Base-by-base conservation (phyloP, 1,284 basidiomycete genomes). In the Abortiporus biennis region DNA sequence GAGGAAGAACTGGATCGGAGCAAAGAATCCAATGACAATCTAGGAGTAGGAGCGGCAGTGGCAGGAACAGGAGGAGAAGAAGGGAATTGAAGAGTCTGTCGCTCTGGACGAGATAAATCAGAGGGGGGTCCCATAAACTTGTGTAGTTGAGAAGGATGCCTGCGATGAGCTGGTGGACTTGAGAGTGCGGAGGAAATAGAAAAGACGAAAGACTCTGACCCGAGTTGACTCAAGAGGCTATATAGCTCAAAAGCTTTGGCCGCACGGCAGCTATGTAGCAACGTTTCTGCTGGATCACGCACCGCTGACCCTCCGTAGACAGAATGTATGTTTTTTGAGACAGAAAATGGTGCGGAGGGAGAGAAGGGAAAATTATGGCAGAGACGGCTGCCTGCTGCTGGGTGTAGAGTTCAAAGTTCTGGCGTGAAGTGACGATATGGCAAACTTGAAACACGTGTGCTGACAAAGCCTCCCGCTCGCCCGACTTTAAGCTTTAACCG, bases 51-150 rank as follows among this genome's bases (percentile, higher is more conserved):
- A 5, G 53, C 44, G 29, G 54, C 37, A 31, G 54, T 51, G 37
- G 50, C 46, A 13, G 57, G 53, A 40, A 44, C 43, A 13, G 58
- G 42, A 6, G 55, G 52, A 8, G 57, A 54, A 20, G 56, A 44
- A 4, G 51, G 49, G 42, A 49, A 54, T 40, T 52, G 53, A 45
- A 53, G 54, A 42, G 45, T 47, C 13, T 20, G 53, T 46, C 51
- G 55, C 50, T 57, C 55, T 41, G 51, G 51, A 54, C 52, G 44
- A 30, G 54, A 43, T 48, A 50, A 47, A 38, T 50, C 54, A 34
- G 56, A 46, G 47, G 52, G 50, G 47, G 57, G 49, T 52, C 50
- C 53, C 59, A 60, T 60, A 53, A 53, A 60, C 55, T 43, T 45
- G 15, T 15, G 39, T 25, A 44, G 25, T 34, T 24, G 27, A 8